phyloP scores from a whole-genome alignment of 768 basidiomycete genomes.

The Lepiota subincarnata region DNA sequence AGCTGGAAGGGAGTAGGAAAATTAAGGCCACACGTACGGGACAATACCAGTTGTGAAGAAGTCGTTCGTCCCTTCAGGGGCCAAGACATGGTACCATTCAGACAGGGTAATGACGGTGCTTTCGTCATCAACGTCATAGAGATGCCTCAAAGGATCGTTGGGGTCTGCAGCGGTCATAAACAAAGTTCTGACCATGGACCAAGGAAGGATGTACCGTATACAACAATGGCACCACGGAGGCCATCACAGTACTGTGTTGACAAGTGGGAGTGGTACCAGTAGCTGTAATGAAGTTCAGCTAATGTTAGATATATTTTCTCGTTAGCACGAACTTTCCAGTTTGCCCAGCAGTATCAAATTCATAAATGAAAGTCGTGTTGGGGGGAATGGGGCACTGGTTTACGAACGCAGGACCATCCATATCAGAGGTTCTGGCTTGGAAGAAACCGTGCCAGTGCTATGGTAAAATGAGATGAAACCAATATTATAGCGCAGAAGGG shows the following conservation, averaged over 20 bases:
- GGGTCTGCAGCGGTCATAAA: background rate
- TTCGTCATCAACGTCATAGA: conserved; percentile 20
- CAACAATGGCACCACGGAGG: conserved; percentile 22
- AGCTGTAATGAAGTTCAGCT: conserved; percentile 9
- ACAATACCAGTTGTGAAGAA: conserved; percentile 25
- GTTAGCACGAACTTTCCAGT: conserved; percentile 19
- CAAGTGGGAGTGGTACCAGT: conserved; percentile 25
- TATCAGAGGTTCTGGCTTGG: conserved; percentile 17
- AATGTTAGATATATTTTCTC: background rate
- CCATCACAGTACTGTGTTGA: conserved; percentile 13
- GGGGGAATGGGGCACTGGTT: conserved; percentile 29
- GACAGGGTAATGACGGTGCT: conserved; percentile 3
- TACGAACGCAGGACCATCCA: conserved; percentile 26
- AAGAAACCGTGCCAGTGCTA: conserved; percentile 23
- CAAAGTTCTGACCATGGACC: background rate
- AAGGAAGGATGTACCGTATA: conserved; percentile 21
- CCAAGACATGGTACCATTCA: conserved; percentile 6
- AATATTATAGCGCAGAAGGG: background rate
- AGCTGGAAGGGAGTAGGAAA: background rate
- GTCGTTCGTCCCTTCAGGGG: conserved; percentile 34
- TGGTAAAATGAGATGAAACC: background rate
- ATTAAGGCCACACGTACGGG: conserved; percentile 4
- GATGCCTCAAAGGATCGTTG: conserved; percentile 13
- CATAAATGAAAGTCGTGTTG: conserved; percentile 25
- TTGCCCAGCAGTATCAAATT: conserved; percentile 23